Evolutionary conservation across 2,329 filamentous ascomycete species (phyloP).

Genomic region (Aspergillus ustus): DNA sequence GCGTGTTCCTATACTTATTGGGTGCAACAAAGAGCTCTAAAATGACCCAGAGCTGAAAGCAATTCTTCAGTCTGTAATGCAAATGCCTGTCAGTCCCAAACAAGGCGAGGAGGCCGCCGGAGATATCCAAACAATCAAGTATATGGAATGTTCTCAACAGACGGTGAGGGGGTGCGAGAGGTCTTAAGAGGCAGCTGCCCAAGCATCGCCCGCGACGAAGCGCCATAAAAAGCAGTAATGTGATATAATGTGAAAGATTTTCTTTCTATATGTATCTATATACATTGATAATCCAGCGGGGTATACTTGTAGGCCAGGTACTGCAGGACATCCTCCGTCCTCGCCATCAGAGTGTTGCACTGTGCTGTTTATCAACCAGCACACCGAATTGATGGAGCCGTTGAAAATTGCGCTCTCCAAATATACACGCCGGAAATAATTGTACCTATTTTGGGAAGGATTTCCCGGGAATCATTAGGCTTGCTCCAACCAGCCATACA

Average conservation of each 20-base stretch:
- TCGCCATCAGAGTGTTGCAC: not conserved
- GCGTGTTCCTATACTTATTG: not conserved
- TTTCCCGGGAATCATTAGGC: conserved; percentile 27
- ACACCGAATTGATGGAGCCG: not conserved
- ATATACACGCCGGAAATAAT: conserved; percentile 12
- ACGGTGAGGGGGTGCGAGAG: not conserved
- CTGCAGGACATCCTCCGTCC: not conserved
- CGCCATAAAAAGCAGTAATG: not conserved
- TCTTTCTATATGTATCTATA: not conserved
- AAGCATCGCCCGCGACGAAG: not conserved
- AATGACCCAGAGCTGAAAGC: not conserved
- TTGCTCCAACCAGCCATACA: conserved; percentile 17
- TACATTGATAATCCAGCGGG: not conserved
- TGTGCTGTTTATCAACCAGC: not conserved
- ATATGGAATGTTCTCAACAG: not conserved
- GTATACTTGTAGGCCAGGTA: not conserved
- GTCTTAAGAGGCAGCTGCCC: too few species aligned
- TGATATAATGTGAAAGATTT: not conserved
- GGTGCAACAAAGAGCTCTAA: not conserved
- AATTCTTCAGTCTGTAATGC: not conserved
- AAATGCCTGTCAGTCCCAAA: not conserved
- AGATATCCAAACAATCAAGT: not conserved
- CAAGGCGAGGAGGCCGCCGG: not conserved
- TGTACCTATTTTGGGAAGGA: conserved; percentile 16
- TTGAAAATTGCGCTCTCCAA: not conserved